Evolutionary conservation across 2,329 filamentous ascomycete species (phyloP).

Genomic region (Sclerotinia nivalis): DNA sequence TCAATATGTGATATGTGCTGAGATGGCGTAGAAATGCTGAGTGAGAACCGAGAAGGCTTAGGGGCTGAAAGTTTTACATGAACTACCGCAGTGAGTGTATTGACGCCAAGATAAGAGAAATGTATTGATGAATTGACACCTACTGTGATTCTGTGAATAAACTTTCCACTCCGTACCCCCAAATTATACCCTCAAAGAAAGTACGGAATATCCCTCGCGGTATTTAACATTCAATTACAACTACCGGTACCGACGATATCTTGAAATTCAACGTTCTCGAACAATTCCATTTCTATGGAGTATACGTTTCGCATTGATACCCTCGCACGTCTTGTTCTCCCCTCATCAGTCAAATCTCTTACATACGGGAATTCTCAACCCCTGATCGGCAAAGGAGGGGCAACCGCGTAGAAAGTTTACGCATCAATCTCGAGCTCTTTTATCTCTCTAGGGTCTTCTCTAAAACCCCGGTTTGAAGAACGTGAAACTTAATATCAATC

Average conservation of each 20-base stretch:
- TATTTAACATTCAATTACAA: not conserved
- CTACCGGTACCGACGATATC: not conserved
- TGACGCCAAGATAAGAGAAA: not conserved
- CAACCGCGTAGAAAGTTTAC: not conserved
- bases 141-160: no score
- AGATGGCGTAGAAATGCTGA: not conserved
- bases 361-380: not conserved
- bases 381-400: conserved; percentile 20
- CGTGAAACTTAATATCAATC: not conserved
- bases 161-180: no score
- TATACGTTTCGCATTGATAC: not conserved
- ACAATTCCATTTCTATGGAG: not conserved
- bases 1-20: not conserved
- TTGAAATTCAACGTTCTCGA: not conserved
- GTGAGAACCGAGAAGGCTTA: not conserved
- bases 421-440: conserved; percentile 6
- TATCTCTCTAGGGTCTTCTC: no score
- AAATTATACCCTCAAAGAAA: not conserved
- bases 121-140: not conserved
- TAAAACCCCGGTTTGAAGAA: not conserved
- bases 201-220: not conserved
- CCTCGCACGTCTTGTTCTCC: not conserved
- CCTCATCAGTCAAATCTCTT: not conserved
- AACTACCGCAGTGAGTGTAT: not conserved
- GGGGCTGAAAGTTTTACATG: not conserved